Base-by-base conservation (phyloP, 2,329 filamentous ascomycete genomes). In the Pestalotiopsis sp. region DNA sequence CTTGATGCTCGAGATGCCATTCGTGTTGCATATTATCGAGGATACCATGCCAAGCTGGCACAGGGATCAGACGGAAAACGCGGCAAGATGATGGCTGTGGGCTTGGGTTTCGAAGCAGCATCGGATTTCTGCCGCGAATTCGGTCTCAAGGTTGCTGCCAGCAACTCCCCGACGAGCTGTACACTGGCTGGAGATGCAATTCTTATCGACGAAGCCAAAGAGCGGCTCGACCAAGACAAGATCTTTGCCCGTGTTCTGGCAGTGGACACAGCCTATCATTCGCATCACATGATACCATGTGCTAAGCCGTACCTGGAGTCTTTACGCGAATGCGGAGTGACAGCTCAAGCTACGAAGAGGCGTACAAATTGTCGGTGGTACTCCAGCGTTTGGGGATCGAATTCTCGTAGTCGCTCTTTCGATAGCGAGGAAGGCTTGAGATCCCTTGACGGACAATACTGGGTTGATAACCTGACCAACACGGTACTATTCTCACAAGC, bases 81-180 rank as follows among this genome's bases (percentile, higher is more conserved):
- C 13, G 81, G 81, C 2, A 76, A 73, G 7, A 84, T 84, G 83
- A 74, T 83, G 67, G 82, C 81, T 0, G 78, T 79, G 4, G 80
- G 79, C 1, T 74, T 80, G 12, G 71, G 71, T 0, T 67, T 74
- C n/a, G 73, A 75, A n/a, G 78, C 80, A 66, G 78, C 78, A 1
- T 61, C 73, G 14, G 74, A 68, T 1, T 23, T 75, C 6, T 68
- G 67, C 31, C 45, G 45, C 11, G 27, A 27, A 27, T 27, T 27
- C 27, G 27, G 27, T 12, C 61, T 4, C 62, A 65, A 4, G 58
- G 66, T 80, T 4, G 75, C 76, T 36, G 77, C 73, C 17, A 71
- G 67, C 63, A 81, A 77, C 70, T 78, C 73, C 5, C 74, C 75
- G 0, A 65, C 66, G 4, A 77, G 73, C 59, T 69, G 75, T 11